A percentile compares a stretch with the other conserved stretches of the same genome.
Evolutionary conservation across 306 rosid species (phyloP).

Genomic region (Parietaria judaica): DNA sequence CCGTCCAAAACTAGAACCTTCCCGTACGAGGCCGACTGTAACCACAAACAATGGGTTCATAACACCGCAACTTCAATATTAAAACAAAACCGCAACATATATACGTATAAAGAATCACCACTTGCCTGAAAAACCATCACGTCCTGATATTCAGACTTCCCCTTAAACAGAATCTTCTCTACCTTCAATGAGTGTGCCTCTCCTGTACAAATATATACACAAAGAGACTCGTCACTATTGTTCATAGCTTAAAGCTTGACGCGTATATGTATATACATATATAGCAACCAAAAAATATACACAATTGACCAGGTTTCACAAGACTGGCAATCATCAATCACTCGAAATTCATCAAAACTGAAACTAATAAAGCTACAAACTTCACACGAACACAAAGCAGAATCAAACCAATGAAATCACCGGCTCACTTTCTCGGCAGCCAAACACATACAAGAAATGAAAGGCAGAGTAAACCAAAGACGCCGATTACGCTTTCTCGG

Average conservation of each 20-base stretch:
- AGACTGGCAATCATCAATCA: no score
- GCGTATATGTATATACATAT: no score
- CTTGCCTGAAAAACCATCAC: constrained; percentile 91
- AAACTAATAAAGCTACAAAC: no score
- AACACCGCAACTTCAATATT: constrained; percentile 2
- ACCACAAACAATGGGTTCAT: constrained; percentile 13
- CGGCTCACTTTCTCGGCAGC: no score
- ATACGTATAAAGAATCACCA: not conserved
- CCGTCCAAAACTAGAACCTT: constrained; percentile 97
- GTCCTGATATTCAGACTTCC: constrained; percentile 85
- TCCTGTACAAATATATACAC: constrained; percentile 51
- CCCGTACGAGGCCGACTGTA: constrained; percentile 91
- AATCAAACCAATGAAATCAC: not conserved
- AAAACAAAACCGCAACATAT: not conserved
- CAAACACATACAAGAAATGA: not conserved
- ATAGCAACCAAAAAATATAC: no score
- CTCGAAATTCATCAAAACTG: no score
- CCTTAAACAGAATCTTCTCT: constrained; percentile 78
- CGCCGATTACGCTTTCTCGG: not conserved
- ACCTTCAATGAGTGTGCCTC: constrained; percentile 99
- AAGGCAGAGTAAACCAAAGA: not conserved
- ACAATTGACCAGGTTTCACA: no score
- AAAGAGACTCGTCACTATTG: constrained; percentile 13
- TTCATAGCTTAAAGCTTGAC: no score
- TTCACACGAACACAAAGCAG: no score